Percentiles rank a stretch among this genome's conserved stretches.
phyloP scores from a whole-genome alignment of 805 yeast species.

The Cyberlindnera sargentensis region DNA sequence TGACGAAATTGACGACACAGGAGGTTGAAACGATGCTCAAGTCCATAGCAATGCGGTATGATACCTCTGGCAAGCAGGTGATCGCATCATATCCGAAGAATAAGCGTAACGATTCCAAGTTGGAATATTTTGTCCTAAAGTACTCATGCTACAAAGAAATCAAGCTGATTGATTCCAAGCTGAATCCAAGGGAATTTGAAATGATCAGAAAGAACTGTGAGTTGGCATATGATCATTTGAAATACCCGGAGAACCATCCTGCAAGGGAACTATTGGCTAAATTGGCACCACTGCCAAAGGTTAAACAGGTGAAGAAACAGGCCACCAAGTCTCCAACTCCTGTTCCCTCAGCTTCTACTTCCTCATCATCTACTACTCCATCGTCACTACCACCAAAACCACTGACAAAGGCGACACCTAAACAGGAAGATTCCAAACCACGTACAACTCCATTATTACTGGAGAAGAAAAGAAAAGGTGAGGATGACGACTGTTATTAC shows the following conservation, averaged over 20 bases:
- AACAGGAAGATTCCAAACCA: neutral
- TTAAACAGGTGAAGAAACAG: neutral
- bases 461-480: slow-evolving; percentile 6
- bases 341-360: neutral
- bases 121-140: slow-evolving; percentile 29
- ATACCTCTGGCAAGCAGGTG: slow-evolving; percentile 17
- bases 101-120: slow-evolving; percentile 22
- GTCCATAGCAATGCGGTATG: slow-evolving; percentile 24
- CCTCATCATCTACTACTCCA: neutral
- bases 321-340: neutral
- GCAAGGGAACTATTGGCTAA: slow-evolving; percentile 10
- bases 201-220: slow-evolving; percentile 10
- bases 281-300: neutral
- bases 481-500: slow-evolving; percentile 29
- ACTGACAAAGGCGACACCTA: neutral
- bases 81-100: slow-evolving; percentile 24
- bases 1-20: slow-evolving; percentile 22
- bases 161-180: slow-evolving; percentile 10
- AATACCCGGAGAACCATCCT: slow-evolving; percentile 10
- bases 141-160: slow-evolving; percentile 28
- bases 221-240: slow-evolving; percentile 15
- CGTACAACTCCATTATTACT: neutral
- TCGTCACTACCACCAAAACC: neutral
- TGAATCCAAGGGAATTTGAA: slow-evolving; percentile 5
- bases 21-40: slow-evolving; percentile 26